Conservation (phyloP, 805 yeast genomes). For the Ogataea ganodermae region DNA sequence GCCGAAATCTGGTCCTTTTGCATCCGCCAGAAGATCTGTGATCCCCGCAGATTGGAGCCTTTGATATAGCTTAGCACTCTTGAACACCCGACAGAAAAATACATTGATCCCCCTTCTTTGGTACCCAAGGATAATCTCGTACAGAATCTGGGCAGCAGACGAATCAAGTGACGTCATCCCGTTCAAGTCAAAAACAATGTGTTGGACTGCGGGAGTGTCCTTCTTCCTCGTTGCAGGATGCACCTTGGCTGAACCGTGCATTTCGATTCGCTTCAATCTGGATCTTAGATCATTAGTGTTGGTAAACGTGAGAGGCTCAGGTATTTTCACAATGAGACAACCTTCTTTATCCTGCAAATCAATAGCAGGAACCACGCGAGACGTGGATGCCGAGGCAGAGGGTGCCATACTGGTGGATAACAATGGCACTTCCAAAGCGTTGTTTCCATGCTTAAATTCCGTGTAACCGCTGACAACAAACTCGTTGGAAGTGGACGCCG, state of each 20-base stretch:
- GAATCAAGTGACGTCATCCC: conserved; percentile 85
- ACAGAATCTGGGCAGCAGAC: conserved; percentile 72
- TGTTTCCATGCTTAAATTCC: conserved; percentile 19
- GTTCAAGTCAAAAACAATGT: conserved; percentile 71
- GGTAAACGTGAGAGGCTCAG: conserved; percentile 88
- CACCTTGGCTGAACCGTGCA: conserved; percentile 68
- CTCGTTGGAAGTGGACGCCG: conserved; percentile 12
- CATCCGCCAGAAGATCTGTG: conserved; percentile 33
- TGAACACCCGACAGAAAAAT: conserved; percentile 61
- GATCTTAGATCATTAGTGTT: conserved; percentile 76
- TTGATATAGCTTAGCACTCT: conserved; percentile 46
- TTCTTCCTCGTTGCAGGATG: conserved; percentile 60
- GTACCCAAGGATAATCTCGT: conserved; percentile 60
- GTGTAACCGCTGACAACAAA: conserved; percentile 30
- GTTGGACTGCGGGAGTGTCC: conserved; percentile 45
- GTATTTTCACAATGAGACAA: conserved; percentile 74
- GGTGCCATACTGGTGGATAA: conserved; percentile 10
- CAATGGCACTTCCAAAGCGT: not conserved
- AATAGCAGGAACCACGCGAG: conserved; percentile 5
- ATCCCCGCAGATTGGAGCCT: conserved; percentile 61
- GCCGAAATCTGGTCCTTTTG: conserved; percentile 30
- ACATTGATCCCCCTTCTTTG: conserved; percentile 55
- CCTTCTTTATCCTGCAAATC: conserved; percentile 59
- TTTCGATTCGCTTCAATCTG: conserved; percentile 67
- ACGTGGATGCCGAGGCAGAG: not conserved